Evolutionary conservation across 2,329 filamentous ascomycete species (phyloP).

Genomic region (Pezizomycotina sp.): DNA sequence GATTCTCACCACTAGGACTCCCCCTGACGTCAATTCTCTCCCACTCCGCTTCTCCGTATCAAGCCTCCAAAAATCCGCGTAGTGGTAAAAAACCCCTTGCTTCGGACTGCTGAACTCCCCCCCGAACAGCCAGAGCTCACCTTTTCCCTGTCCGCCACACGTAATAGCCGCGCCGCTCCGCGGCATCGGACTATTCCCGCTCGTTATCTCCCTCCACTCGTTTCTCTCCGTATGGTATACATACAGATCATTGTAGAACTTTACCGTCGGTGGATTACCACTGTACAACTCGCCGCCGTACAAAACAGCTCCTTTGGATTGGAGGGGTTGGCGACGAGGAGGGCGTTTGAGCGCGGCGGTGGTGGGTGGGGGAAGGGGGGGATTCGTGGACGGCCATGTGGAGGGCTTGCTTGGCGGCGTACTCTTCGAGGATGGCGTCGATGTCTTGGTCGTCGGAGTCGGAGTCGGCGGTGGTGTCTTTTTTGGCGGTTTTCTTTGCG

Average conservation of each 20-base stretch:
- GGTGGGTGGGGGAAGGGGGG: slow-evolving; percentile 53
- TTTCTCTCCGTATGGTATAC: slow-evolving; percentile 45
- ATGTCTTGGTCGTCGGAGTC: slow-evolving; percentile 87
- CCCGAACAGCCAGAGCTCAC: slow-evolving; percentile 79
- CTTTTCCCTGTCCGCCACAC: slow-evolving; percentile 62
- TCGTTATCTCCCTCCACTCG: slow-evolving; percentile 80
- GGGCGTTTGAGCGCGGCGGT: slow-evolving; percentile 59
- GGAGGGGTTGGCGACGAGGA: slow-evolving; percentile 66
- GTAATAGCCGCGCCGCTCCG: slow-evolving; percentile 76
- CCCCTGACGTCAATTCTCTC: slow-evolving; percentile 60
- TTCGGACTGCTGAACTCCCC: slow-evolving; percentile 95
- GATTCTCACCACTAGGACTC: slow-evolving; percentile 10
- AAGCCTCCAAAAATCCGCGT: slow-evolving; percentile 94
- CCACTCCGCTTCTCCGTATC: slow-evolving; percentile 82
- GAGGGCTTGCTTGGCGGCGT: slow-evolving; percentile 84
- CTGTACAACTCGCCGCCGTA: slow-evolving; percentile 96
- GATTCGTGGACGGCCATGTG: slow-evolving; percentile 87
- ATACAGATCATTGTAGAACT: slow-evolving; percentile 50
- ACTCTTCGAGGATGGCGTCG: slow-evolving; percentile 82
- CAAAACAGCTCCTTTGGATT: slow-evolving; percentile 64
- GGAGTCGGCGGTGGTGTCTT: slow-evolving; percentile 55
- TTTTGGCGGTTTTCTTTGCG: slow-evolving; percentile 61
- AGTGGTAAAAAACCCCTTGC: slow-evolving; percentile 97
- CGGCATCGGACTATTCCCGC: slow-evolving; percentile 78
- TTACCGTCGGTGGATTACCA: slow-evolving; percentile 51